Base-by-base conservation (phyloP, 768 basidiomycete species). In the Leccinum subtestaceum region DNA sequence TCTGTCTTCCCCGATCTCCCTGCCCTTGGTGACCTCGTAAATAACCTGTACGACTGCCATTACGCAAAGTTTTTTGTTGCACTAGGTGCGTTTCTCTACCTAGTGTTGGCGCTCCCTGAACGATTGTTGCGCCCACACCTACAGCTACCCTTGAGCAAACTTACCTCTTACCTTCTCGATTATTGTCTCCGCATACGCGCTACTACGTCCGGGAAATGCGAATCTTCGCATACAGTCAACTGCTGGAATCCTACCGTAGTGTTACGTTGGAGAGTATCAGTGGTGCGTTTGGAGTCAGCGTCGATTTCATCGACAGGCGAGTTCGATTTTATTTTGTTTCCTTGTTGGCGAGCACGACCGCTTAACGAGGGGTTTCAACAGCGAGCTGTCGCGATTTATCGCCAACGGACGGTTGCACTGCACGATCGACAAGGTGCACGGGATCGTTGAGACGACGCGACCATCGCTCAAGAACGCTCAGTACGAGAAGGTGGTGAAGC, bases 171-270 rank as follows among this genome's bases (percentile, higher is more conserved):
- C 89, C 94, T 12, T 95, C 91, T 3, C 90, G 92, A 45, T 76
- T 95, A 59, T 83, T 98, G 50, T 82, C 87, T 2, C 90, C 88
- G 0, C 97, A 98, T 71, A 82, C 93, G 1, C 85, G 91, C 8
- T 96, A 80, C 77, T 98, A 97, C 72, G 82, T 95, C 31, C 88
- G 96, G 58, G 96, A 98, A 74, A 94, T 98, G 92, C 87, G 97
- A 34, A 94, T 98, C 63, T 85, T 90, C 19, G 95, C 95, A 1
- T 98, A 97, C 75, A 76, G 81, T 27, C 96, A 98, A 67, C 80
- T 98, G 5, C 79, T 99, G n/a, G 93, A 98, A 71, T 87, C 84
- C 10, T 99, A 98, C 72, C 83, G 88, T 38, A 91, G 88, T 57
- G 80, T 98, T 47, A 98, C 96, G 1, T 77, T 99, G 21, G 88